These are phyloP conservation scores for Arxiozyma telluris DNA, from an alignment of 1,139 yeast species.

Conservation along the genomic window DNA sequence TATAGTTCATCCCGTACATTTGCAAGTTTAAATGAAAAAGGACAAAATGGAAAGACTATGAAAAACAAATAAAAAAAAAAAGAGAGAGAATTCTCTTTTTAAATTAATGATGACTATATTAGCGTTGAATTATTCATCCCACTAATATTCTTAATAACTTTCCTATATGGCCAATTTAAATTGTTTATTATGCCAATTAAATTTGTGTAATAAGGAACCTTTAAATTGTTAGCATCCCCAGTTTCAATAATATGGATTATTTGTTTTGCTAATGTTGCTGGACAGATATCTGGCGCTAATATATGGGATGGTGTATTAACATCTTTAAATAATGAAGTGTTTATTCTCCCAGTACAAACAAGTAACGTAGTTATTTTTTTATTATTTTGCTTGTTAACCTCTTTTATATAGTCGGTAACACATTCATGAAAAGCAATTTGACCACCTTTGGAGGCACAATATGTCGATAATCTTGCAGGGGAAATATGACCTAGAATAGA, in stretches of 20 bases:
- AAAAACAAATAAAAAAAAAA: no score
- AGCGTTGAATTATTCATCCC: constrained; percentile 26
- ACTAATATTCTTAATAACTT: constrained; percentile 17
- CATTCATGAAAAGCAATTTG: constrained; percentile 77
- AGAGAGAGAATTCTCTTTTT: no score
- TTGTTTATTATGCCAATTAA: constrained; percentile 63
- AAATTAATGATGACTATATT: neutral
- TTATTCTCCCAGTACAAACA: constrained; percentile 80
- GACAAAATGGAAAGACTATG: no score
- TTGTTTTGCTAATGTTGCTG: constrained; percentile 50
- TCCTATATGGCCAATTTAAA: constrained; percentile 61
- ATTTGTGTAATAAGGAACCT: constrained; percentile 66
- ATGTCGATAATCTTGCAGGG: constrained; percentile 70
- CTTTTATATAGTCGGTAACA: constrained; percentile 53
- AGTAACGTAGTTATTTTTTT: constrained; percentile 52
- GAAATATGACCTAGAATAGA: constrained; percentile 78
- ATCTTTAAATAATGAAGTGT: constrained; percentile 60
- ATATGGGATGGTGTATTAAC: constrained; percentile 62
- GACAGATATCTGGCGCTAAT: constrained; percentile 76
- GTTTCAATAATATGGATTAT: constrained; percentile 48
- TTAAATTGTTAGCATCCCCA: constrained; percentile 63
- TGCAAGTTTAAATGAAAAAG: neutral
- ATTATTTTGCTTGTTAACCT: constrained; percentile 32
- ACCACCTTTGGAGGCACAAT: constrained; percentile 88
- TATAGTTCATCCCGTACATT: neutral